Percentiles rank a stretch among this genome's conserved stretches.
Conservation (phyloP, 106 monocot genomes). For the Iris macrosiphon region DNA sequence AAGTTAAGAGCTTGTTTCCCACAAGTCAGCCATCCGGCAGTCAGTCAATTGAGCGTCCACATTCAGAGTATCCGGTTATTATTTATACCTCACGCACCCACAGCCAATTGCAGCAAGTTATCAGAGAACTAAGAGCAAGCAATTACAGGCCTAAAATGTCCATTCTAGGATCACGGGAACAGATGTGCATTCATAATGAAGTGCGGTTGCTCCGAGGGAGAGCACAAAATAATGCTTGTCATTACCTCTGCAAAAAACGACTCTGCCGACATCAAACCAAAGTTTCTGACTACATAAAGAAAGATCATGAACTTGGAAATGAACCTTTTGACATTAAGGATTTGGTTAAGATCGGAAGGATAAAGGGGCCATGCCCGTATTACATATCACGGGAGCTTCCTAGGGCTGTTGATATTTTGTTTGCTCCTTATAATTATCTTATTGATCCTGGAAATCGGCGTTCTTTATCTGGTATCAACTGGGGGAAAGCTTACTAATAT, state of each 20-base stretch:
- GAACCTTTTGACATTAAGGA: slow-evolving; percentile 92
- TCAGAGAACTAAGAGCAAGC: slow-evolving; percentile 66
- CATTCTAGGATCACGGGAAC: slow-evolving; percentile 84
- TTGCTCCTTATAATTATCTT: slow-evolving; percentile 91
- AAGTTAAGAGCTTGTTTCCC: slow-evolving; percentile 7
- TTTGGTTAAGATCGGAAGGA: slow-evolving; percentile 61
- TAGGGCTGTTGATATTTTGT: slow-evolving; percentile 70
- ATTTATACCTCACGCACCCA: slow-evolving; percentile 94
- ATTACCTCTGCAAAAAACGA: slow-evolving; percentile 62
- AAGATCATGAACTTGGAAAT: slow-evolving; percentile 48
- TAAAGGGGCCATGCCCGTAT: slow-evolving; percentile 70
- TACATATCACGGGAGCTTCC: slow-evolving; percentile 78
- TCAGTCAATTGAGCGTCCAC: slow-evolving; percentile 26
- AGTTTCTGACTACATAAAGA: slow-evolving; percentile 62
- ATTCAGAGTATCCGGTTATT: slow-evolving; percentile 55
- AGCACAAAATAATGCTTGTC: slow-evolving; percentile 84
- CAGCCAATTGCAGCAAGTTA: slow-evolving; percentile 94
- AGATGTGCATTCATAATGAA: slow-evolving; percentile 90
- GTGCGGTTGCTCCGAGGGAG: slow-evolving; percentile 53
- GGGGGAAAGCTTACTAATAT: slow-evolving; percentile 71
- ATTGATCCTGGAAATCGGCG: slow-evolving; percentile 74
- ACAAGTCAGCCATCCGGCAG: slow-evolving; percentile 31
- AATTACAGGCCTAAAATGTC: slow-evolving; percentile 96
- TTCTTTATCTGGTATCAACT: slow-evolving; percentile 62
- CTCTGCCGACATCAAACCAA: slow-evolving; percentile 44